phyloP scores from a whole-genome alignment of 2,329 filamentous ascomycete genomes.

The Claviceps lovelessii region DNA sequence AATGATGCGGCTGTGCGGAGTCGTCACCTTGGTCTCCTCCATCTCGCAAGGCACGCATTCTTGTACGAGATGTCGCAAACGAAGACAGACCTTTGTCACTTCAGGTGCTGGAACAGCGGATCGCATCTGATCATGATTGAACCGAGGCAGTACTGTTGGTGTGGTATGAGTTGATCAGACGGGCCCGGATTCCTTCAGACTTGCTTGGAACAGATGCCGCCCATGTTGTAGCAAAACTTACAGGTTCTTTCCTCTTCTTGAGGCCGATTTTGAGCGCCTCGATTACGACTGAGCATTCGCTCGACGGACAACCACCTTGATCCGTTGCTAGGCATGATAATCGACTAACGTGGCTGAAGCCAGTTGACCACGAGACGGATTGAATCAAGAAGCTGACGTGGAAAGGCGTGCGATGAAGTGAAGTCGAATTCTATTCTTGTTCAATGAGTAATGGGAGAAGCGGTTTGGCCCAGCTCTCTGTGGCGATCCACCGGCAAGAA shows the following conservation, averaged over 20 bases:
- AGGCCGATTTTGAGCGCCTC: slow-evolving; percentile 20
- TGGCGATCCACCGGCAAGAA: not conserved
- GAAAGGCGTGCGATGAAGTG: not conserved
- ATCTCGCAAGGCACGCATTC: slow-evolving; percentile 83
- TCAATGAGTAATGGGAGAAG: not conserved
- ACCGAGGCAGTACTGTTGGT: slow-evolving; percentile 47
- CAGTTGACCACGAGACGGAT: not conserved
- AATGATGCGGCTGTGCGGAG: slow-evolving; percentile 73
- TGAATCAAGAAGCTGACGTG: not conserved
- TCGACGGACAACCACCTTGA: slow-evolving; percentile 18
- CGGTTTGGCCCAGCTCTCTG: not conserved
- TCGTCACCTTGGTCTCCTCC: slow-evolving; percentile 58
- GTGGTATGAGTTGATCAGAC: not conserved
- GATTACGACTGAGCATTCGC: slow-evolving; percentile 15
- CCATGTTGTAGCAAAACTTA: slow-evolving; percentile 15
- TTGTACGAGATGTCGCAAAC: slow-evolving; percentile 81
- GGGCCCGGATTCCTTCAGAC: not conserved
- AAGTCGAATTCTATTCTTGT: not conserved
- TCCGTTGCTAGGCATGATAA: slow-evolving; percentile 9
- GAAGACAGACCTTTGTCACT: slow-evolving; percentile 80
- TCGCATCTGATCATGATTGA: slow-evolving; percentile 41
- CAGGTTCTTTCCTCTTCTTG: slow-evolving; percentile 31
- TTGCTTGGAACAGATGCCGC: not conserved
- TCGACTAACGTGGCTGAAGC: not conserved
- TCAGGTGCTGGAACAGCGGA: slow-evolving; percentile 61